Conservation (phyloP, 495 filamentous ascomycete genomes). For the Sphaerosporella brunnea region DNA sequence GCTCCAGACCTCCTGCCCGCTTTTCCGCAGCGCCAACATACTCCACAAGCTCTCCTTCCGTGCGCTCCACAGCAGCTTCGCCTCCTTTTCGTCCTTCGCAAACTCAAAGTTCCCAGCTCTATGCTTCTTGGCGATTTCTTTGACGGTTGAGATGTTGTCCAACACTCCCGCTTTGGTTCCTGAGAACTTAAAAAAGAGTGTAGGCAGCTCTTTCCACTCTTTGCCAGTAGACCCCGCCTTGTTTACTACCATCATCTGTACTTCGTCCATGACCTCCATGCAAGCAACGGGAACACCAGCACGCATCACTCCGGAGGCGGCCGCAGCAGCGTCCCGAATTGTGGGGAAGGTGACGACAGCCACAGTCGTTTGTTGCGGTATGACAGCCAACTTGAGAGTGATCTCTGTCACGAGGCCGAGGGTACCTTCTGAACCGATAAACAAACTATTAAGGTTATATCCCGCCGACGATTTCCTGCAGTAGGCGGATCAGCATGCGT, state of each 20-base stretch:
- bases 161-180: slow-evolving; percentile 50
- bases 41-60: slow-evolving; percentile 61
- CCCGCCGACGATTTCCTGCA: slow-evolving; percentile 55
- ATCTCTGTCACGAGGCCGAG: slow-evolving; percentile 59
- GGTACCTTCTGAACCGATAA: slow-evolving; percentile 65
- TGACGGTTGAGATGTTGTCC: slow-evolving; percentile 49
- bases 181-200: slow-evolving; percentile 71
- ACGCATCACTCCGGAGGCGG: slow-evolving; percentile 51
- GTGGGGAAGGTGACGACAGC: slow-evolving; percentile 60
- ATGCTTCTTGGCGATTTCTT: slow-evolving; percentile 43
- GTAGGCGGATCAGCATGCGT: no score
- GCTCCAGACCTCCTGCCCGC: slow-evolving; percentile 43
- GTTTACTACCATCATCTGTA: slow-evolving; percentile 67
- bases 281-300: slow-evolving; percentile 56
- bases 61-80: slow-evolving; percentile 55
- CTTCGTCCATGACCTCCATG: slow-evolving; percentile 72
- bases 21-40: slow-evolving; percentile 49
- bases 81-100: slow-evolving; percentile 46
- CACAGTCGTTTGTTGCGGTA: slow-evolving; percentile 54
- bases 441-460: slow-evolving; percentile 60
- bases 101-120: slow-evolving; percentile 56
- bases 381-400: slow-evolving; percentile 55
- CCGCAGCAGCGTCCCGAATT: slow-evolving; percentile 53
- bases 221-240: slow-evolving; percentile 47
- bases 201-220: slow-evolving; percentile 58